Evolutionary conservation across 495 filamentous ascomycete species (phyloP), one percentile per base, ranked within the genome.

Genomic region (Extremus antarcticus): DNA sequence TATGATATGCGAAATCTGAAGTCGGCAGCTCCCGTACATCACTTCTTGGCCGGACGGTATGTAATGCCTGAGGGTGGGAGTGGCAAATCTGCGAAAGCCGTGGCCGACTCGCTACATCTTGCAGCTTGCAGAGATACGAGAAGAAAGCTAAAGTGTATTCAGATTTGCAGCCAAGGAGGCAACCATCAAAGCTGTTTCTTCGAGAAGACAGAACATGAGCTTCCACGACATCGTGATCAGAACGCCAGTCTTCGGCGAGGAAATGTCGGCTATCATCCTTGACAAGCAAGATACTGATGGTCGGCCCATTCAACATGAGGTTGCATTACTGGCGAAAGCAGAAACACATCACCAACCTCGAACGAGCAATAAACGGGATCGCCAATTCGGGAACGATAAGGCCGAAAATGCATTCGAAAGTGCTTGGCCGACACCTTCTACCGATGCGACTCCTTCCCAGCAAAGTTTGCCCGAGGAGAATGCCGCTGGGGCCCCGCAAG

Each of bases 91-190:
- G n/a, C n/a, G n/a, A n/a, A n/a, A n/a, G n/a, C n/a, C n/a, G n/a
- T n/a, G n/a, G n/a, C n/a, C n/a, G n/a, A n/a, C n/a, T n/a, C n/a
- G n/a, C n/a, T n/a, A n/a, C n/a, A n/a, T 40, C 10, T 40, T 40
- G 35, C 35, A 40, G n/a, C n/a, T 46, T 46, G 43, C 43, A 11
- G 43, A 46, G 11, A n/a, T n/a, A n/a, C n/a, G n/a, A n/a, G n/a
- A n/a, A n/a, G n/a, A n/a, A n/a, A n/a, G n/a, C 25, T 48, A 19
- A 35, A 9, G 21, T 22, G 8, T 3, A 25, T 19, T 2, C 23
- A 63, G 60, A 54, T 85, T 76, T 64, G 81, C 82, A 9, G 81
- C 80, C 0, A 85, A 85, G 63, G 82, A 85, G 65, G 80, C 82
- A 0, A 71, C 69, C n/a, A 76, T 81, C 43, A 85, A 85, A 62